These are phyloP conservation scores for Aspergillus sergii DNA, from an alignment of 2,329 filamentous ascomycete genomes.

Conservation along the genomic window DNA sequence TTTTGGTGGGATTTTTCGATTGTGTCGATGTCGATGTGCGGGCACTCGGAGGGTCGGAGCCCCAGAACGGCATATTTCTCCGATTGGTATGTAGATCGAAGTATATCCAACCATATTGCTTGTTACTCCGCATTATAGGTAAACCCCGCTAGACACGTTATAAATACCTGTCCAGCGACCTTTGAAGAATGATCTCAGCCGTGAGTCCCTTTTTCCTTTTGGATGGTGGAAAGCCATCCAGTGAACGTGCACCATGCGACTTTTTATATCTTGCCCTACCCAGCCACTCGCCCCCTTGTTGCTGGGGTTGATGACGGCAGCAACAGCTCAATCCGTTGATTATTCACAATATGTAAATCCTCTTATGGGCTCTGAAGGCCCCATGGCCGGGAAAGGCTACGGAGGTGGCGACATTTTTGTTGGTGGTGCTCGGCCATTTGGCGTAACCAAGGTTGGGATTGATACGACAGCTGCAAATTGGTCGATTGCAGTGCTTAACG, in stretches of 20 bases:
- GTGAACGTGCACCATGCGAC: neutral
- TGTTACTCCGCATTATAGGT: conserved; percentile 3
- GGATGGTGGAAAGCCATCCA: neutral
- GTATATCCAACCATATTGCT: neutral
- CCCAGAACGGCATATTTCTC: conserved; percentile 20
- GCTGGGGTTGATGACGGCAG: neutral
- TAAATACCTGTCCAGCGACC: neutral
- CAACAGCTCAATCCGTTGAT: conserved; percentile 19
- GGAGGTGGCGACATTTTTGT: conserved; percentile 49
- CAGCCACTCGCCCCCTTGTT: neutral
- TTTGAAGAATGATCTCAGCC: neutral
- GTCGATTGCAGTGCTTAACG: conserved; percentile 42
- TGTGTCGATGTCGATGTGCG: conserved; percentile 25
- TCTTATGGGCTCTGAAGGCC: conserved; percentile 52
- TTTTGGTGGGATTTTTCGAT: conserved; percentile 31
- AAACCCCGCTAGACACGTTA: neutral
- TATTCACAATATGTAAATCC: conserved; percentile 47
- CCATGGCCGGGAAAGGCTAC: conserved; percentile 42
- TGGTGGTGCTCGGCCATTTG: conserved; percentile 48
- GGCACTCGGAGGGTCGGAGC: conserved; percentile 15
- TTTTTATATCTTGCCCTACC: neutral
- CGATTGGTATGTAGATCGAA: conserved; percentile 13
- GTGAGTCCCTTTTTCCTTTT: neutral
- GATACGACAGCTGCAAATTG: conserved; percentile 41
- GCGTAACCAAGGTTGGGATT: conserved; percentile 48